phyloP scores from a whole-genome alignment of 306 rosid species.

The Prunus dulcis region DNA sequence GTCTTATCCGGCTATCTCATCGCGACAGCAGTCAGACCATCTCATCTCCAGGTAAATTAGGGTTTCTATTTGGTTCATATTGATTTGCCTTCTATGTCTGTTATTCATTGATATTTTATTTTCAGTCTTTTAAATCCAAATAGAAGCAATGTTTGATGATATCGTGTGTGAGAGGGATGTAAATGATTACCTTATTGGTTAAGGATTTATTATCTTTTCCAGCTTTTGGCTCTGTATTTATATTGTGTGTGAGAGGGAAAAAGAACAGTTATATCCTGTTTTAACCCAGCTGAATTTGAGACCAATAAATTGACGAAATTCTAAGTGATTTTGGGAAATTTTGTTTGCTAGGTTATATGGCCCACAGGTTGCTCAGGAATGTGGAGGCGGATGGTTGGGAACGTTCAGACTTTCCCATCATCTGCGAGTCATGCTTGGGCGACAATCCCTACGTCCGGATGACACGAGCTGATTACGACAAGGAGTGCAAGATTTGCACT shows the following conservation, averaged over 20 bases:
- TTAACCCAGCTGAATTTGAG: background rate
- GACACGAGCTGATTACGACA: constrained; percentile 59
- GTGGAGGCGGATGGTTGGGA: constrained; percentile 49
- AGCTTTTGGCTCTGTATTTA: background rate
- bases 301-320: background rate
- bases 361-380: constrained; percentile 40
- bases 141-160: too few relatives aligned
- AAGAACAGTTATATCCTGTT: background rate
- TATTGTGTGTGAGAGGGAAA: background rate
- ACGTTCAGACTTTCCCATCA: constrained; percentile 47
- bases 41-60: background rate
- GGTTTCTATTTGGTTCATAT: background rate
- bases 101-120: background rate
- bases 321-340: background rate
- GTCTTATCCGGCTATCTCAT: background rate
- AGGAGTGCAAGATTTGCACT: constrained; percentile 95
- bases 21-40: background rate
- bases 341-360: constrained; percentile 19
- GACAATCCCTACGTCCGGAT: constrained; percentile 50
- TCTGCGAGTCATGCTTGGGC: constrained; percentile 48
- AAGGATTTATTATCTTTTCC: background rate
- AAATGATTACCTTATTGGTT: background rate
- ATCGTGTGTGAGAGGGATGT: background rate
- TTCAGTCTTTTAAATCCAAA: too few relatives aligned
- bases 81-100: background rate